Base-by-base conservation (phyloP, 75 land plant genomes). In the Larix kaempferi region DNA sequence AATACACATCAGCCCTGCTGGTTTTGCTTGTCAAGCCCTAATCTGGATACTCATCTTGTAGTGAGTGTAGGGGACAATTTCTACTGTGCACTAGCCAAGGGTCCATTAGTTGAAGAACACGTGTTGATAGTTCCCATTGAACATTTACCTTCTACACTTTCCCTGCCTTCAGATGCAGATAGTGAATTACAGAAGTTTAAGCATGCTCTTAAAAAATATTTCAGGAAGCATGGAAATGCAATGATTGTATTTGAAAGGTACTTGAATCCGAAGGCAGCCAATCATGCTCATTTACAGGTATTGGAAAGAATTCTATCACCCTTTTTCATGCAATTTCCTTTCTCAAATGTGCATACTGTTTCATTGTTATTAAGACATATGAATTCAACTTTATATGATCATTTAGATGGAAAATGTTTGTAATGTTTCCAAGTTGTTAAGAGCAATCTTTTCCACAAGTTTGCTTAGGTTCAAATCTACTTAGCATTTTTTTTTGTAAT, bases 221-320 rank as follows among this genome's bases (percentile, higher is more conserved):
- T 80, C 69, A 88, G 80, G 80, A 88, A 73, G 56, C 88, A 90
- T 56, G 90, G 85, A 12, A 90, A 88, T 76, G 85, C 86, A 41
- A 87, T 81, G 37, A 81, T 95, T 61, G 83, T 90, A 77, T 98
- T 89, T 81, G 98, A 98, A 77, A 87, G 92, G 79, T 76, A 89
- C 74, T 84, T 86, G 15, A 89, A 86, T 67, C 80, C 79, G 22
- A 78, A 84, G 25, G 77, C 69, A 57, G 79, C 78, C 59, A 86
- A 87, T 76, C 99, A 98, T 86, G 96, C 98, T 57, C 97, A 95
- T 78, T 87, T 98, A 75, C 99, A 98, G 99, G 99, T 95, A 80
- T 49, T 6, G 66, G 65, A 29, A 35, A 66, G 1, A 22, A 41
- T n/a, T 41, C 52, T 21, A 41, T 4, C 11, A 25, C 39, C 35